Evolutionary conservation across 1,284 basidiomycete genomes (phyloP), one percentile per base, ranked within the genome.

Genomic region (Ceratobasidium theobromae): DNA sequence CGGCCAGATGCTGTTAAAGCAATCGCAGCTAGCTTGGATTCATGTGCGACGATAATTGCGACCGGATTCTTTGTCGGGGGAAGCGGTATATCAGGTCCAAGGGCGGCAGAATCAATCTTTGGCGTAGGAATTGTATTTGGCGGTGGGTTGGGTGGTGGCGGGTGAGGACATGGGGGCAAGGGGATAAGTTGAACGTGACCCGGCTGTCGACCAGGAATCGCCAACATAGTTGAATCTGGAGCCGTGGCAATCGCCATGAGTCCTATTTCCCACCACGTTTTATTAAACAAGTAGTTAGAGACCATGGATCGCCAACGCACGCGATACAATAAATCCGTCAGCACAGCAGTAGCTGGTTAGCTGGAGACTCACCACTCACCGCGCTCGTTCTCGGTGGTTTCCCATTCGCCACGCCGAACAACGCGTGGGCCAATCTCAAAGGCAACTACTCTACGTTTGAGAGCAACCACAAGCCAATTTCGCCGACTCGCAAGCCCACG

Each of bases 101-200:
- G 53, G 3, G 25, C 45, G 12, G 52, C 25, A 12, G 21, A 23
- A 28, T 14, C 38, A 4, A 52, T 41, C 23, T 53, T 60, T 11
- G 58, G 58, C 27, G 55, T 53, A 32, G 67, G 67, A 21, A 28
- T 21, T 14, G 45, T 60, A 16, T 62, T 62, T 4, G 68, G 66
- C 51, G 72, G 79, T n/a, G 80, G 76, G 30, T 53, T 62, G 18
- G 68, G 66, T 43, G 72, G 79, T 16, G 80, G 76, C 25, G 85
- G 84, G 2, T 84, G 80, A 11, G 81, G 77, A 76, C 91, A 93
- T 0, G 89, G 91, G 0, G 92, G 88, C 9, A 98, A 82, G 72
- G 92, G 89, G 32, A 97, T 81, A 8, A 98, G 80, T 69, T 96
- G 94, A 2, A 97, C 90, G 76, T 98, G 95, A 0, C 95, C 95